Evolutionary conservation across 345 rosid species (phyloP), one percentile per base, ranked within the genome.

Genomic region (Microthlaspi erraticum): DNA sequence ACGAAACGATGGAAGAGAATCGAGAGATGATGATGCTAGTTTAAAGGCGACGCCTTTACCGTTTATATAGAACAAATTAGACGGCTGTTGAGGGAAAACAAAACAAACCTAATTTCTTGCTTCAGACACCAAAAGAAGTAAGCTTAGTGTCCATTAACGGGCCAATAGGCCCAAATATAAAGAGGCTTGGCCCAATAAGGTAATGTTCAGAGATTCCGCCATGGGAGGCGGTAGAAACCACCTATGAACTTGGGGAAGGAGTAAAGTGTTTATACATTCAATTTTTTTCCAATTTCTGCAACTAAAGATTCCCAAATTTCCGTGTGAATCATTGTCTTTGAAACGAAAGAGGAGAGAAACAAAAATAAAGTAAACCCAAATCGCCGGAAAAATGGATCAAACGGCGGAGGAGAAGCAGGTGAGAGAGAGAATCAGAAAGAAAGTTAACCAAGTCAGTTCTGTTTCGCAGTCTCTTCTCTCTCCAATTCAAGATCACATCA

Each of bases 401-500:
- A 64, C 83, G 41, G 87, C 73, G 66, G 90, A 85, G 50, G 84
- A 86, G 76, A 87, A 85, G 79, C 71, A 81, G 53, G 84, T 81
- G 13, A 81, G 89, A 32, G 92, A 88, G 43, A 87, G 93, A 64
- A 68, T 90, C 75, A 83, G 87, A 62, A 76, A 75, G 75, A 90
- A 81, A 71, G 85, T 90, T 3, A 77, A 81, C 50, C 82, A 93
- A 59, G 97, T 93, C 11, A 88, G 90, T 73, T 57, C 55, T 2
- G 83, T 92, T 16, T 92, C 92, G 11, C 90, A 91, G 66, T 36
- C 85, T 66, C 92, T 88, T 9, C 96, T 93, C 62, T 60, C 87
- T 37, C 86, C 90, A 5, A 70, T 93, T 8, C 92, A 91, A 79
- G 92, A 93, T 68, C 97, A 93, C 67, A 80, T 93, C 81, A 87